Percentiles rank a stretch among this genome's conserved stretches.
These are phyloP conservation scores for Leersia perrieri DNA, from an alignment of 176 grass and related monocot genomes.

Conservation along the genomic window DNA sequence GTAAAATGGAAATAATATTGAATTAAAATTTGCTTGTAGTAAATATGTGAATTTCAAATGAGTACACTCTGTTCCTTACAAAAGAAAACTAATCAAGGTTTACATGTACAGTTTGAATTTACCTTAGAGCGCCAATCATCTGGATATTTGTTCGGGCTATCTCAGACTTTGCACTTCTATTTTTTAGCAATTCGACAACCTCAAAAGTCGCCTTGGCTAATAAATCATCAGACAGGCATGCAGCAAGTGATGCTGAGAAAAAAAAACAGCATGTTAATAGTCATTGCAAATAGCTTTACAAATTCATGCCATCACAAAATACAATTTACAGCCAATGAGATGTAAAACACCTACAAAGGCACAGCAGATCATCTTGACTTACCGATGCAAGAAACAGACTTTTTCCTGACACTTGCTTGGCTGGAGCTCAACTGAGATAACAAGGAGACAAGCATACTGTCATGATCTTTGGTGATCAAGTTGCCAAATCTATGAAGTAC, in stretches of 20 bases:
- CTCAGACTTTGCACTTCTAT: conserved; percentile 68
- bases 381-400: conserved; percentile 96
- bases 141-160: conserved; percentile 94
- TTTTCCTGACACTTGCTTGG: conserved; percentile 92
- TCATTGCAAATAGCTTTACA: neutral
- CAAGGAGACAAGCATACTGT: conserved; percentile 68
- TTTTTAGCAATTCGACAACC: conserved; percentile 76
- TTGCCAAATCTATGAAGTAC: conserved; percentile 89
- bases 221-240: conserved; percentile 88
- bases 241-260: conserved; percentile 79
- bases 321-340: neutral
- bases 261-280: neutral
- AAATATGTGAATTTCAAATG: neutral
- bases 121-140: conserved; percentile 99
- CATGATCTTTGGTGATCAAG: conserved; percentile 83
- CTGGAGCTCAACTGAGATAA: conserved; percentile 72
- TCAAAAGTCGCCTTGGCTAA: conserved; percentile 82
- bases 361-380: neutral
- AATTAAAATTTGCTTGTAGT: neutral
- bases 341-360: neutral
- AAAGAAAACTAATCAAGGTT: neutral
- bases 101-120: conserved; percentile 17
- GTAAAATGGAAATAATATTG: conserved; percentile 24
- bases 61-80: neutral
- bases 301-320: neutral